Conservation (phyloP, 768 basidiomycete genomes). For the Tylopilus vinaceipallidus region DNA sequence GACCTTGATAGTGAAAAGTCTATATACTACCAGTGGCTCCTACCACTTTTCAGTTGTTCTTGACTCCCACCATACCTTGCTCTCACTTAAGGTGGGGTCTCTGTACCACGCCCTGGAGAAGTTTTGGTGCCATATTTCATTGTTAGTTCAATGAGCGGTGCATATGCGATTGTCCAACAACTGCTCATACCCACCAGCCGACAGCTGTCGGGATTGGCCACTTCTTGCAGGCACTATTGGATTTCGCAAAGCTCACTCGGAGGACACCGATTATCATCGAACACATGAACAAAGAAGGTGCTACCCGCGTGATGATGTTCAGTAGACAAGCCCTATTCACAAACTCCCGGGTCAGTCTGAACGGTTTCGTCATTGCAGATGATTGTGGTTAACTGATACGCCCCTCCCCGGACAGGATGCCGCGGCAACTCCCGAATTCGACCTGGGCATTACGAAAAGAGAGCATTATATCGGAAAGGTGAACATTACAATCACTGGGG, state of each 20-base stretch:
- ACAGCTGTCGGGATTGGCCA: slow-evolving; percentile 38
- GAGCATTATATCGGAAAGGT: neutral
- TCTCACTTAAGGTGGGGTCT: too few species aligned
- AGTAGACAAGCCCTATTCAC: slow-evolving; percentile 3
- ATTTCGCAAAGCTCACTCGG: slow-evolving; percentile 1
- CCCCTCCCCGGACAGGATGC: too few species aligned
- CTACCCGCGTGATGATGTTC: slow-evolving; percentile 1
- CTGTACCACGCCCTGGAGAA: too few species aligned
- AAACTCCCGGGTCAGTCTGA: neutral
- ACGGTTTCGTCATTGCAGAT: too few species aligned
- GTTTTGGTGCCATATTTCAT: too few species aligned
- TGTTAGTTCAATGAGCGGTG: too few species aligned
- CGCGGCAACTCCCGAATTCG: neutral
- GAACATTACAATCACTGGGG: neutral
- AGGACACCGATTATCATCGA: slow-evolving; percentile 4
- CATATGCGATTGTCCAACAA: too few species aligned
- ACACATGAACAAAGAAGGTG: slow-evolving; percentile 1
- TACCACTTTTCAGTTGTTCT: neutral
- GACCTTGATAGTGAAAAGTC: neutral
- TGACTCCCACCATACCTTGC: too few species aligned
- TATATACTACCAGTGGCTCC: too few species aligned
- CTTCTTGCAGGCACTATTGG: slow-evolving; percentile 51
- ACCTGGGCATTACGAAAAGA: neutral
- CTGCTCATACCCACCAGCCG: too few species aligned
- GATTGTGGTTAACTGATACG: too few species aligned